These are phyloP conservation scores for Quercus wislizeni DNA, from an alignment of 306 rosid species.

Conservation along the genomic window DNA sequence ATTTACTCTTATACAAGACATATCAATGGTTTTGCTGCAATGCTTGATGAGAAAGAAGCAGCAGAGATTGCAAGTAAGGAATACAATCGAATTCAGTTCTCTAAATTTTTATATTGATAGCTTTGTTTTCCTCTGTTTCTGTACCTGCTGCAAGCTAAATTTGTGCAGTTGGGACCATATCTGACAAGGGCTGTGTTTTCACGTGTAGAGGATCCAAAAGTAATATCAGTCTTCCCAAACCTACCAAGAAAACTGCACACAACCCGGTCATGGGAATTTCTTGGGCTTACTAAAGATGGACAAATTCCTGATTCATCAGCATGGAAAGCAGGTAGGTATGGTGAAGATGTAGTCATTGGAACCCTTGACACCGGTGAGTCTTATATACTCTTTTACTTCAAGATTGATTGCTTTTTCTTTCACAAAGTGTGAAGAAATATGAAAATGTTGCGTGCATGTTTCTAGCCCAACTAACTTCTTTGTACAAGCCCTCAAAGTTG, in stretches of 20 bases:
- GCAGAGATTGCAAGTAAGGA: conserved; percentile 41
- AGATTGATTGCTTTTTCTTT: no score
- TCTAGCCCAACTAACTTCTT: no score
- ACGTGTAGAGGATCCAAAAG: conserved; percentile 46
- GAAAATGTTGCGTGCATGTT: no score
- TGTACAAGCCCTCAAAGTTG: no score
- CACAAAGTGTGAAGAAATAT: no score
- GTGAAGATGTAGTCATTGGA: conserved; percentile 40
- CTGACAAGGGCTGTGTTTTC: not conserved
- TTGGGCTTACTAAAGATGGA: conserved; percentile 31
- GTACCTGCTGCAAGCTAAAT: not conserved
- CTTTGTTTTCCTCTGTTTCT: not conserved
- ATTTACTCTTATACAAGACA: conserved; percentile 57
- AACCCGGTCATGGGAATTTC: conserved; percentile 65
- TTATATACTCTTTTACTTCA: not conserved
- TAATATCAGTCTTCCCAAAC: conserved; percentile 54
- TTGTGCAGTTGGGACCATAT: not conserved
- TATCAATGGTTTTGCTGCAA: conserved; percentile 80
- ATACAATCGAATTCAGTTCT: not conserved
- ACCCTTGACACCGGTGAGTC: conserved; percentile 42
- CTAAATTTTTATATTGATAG: not conserved
- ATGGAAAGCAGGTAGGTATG: conserved; percentile 39
- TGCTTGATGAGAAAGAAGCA: conserved; percentile 56
- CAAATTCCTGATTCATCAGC: conserved; percentile 15
- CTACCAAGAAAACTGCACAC: conserved; percentile 48